Evolutionary conservation across 2,329 filamentous ascomycete genomes (phyloP).

Genomic region (Trichoderma citrinoviride): DNA sequence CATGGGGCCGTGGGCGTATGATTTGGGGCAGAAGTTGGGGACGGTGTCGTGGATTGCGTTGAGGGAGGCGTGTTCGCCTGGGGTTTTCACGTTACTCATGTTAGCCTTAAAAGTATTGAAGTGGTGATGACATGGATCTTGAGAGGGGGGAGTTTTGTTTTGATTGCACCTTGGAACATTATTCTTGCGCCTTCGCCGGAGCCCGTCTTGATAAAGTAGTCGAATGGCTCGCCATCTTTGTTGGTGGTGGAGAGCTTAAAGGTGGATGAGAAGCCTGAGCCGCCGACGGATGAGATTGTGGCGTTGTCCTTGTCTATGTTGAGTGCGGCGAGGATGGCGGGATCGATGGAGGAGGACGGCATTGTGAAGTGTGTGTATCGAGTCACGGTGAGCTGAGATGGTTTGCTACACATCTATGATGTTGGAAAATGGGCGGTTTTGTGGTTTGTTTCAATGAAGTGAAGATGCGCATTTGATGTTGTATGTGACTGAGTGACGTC

Average conservation of each 20-base stretch:
- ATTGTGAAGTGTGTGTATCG: background rate
- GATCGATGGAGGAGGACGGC: constrained; percentile 51
- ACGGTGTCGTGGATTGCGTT: constrained; percentile 74
- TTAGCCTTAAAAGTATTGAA: background rate
- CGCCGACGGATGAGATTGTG: constrained; percentile 59
- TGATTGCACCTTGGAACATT: constrained; percentile 77
- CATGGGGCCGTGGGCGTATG: constrained; percentile 69
- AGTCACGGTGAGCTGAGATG: background rate
- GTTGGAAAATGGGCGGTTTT: no score
- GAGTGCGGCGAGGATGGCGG: constrained; percentile 60
- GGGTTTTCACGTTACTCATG: no score
- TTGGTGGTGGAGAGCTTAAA: constrained; percentile 52
- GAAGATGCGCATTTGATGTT: background rate
- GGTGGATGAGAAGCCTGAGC: constrained; percentile 67
- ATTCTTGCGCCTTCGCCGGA: constrained; percentile 54
- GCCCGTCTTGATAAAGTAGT: constrained; percentile 73
- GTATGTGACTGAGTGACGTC: background rate
- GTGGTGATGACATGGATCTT: background rate
- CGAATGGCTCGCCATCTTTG: constrained; percentile 47
- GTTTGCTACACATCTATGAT: no score
- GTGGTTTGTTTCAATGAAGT: background rate
- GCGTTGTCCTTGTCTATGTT: constrained; percentile 54
- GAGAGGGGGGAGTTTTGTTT: no score
- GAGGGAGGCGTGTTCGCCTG: constrained; percentile 78
- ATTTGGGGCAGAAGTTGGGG: constrained; percentile 71